Percentiles rank a stretch among this genome's conserved stretches.
Evolutionary conservation across 2,329 filamentous ascomycete species (phyloP).

Genomic region (Talaromyces albobiverticillius): DNA sequence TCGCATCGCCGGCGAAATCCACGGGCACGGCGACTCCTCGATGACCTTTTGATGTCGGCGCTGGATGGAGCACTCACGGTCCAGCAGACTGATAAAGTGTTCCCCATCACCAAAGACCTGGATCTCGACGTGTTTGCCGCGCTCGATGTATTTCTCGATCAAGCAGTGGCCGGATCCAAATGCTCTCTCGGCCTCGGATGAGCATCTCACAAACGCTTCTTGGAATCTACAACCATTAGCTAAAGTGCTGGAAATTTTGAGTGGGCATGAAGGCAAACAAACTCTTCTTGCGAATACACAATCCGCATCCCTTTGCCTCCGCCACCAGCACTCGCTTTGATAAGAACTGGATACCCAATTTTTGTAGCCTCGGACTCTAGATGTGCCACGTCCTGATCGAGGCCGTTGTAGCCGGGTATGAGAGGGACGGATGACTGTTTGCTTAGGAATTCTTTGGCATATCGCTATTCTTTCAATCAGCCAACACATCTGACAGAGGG

Average conservation of each 20-base stretch:
- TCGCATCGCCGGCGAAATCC: slow-evolving; percentile 30
- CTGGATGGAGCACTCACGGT: slow-evolving; percentile 86
- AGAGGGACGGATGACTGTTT: too few species aligned
- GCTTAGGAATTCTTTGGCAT: too few species aligned
- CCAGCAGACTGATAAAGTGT: slow-evolving; percentile 77
- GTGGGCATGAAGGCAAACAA: too few species aligned
- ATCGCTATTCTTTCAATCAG: too few species aligned
- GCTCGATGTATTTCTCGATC: slow-evolving; percentile 76
- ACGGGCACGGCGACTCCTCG: slow-evolving; percentile 80
- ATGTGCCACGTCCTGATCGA: too few species aligned
- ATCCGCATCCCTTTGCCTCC: slow-evolving; percentile 16
- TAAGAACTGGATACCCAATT: slow-evolving; percentile 15
- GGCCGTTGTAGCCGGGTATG: too few species aligned
- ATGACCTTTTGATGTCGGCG: slow-evolving; percentile 86
- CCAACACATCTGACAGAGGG: too few species aligned
- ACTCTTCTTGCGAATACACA: slow-evolving; percentile 17
- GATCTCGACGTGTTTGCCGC: slow-evolving; percentile 81
- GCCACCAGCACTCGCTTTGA: slow-evolving; percentile 14
- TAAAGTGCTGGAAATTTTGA: too few species aligned
- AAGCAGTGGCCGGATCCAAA: background rate
- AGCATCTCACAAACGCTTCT: too few species aligned
- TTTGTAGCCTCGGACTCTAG: slow-evolving; percentile 7
- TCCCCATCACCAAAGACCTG: slow-evolving; percentile 83
- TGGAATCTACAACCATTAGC: too few species aligned
- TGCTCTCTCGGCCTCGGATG: background rate